Evolutionary conservation across 768 basidiomycete genomes (phyloP).

Genomic region (Rhizopogon roseolus): DNA sequence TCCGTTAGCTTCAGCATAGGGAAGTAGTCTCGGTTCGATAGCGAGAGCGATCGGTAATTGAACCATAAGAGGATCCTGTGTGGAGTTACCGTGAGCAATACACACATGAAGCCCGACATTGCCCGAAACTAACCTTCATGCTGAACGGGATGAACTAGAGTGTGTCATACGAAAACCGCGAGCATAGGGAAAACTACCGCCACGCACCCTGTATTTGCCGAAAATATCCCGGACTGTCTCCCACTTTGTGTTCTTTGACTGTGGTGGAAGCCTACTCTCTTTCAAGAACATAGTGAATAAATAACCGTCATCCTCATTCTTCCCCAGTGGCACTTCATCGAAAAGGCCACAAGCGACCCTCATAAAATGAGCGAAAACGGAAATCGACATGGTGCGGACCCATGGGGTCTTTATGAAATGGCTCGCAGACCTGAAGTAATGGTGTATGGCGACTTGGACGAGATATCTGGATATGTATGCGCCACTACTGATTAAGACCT

Average conservation of each 20-base stretch:
- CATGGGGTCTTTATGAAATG: slow-evolving; percentile 75
- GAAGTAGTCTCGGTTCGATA: slow-evolving; percentile 70
- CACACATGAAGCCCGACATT: not conserved
- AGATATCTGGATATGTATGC: slow-evolving; percentile 79
- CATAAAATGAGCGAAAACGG: slow-evolving; percentile 62
- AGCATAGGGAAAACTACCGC: slow-evolving; percentile 2
- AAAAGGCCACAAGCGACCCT: slow-evolving; percentile 52
- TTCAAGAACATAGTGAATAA: slow-evolving; percentile 63
- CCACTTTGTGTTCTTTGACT: slow-evolving; percentile 55
- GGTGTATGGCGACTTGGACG: slow-evolving; percentile 72
- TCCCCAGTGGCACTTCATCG: slow-evolving; percentile 62
- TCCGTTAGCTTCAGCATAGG: slow-evolving; percentile 67
- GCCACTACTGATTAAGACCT: slow-evolving; percentile 74
- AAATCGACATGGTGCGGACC: slow-evolving; percentile 61
- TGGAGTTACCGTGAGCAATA: slow-evolving; percentile 6
- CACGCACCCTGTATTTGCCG: slow-evolving; percentile 59
- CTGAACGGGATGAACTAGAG: slow-evolving; percentile 75
- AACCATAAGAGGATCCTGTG: slow-evolving; percentile 71
- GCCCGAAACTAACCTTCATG: slow-evolving; percentile 44
- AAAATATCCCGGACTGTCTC: slow-evolving; percentile 62
- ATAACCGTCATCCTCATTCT: slow-evolving; percentile 73
- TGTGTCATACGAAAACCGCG: slow-evolving; percentile 11
- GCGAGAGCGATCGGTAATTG: slow-evolving; percentile 75
- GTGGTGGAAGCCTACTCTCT: slow-evolving; percentile 61
- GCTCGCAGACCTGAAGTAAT: slow-evolving; percentile 67